These are phyloP conservation scores for Cryptococcus sp. DNA, from an alignment of 1,284 basidiomycete species.

Conservation along the genomic window DNA sequence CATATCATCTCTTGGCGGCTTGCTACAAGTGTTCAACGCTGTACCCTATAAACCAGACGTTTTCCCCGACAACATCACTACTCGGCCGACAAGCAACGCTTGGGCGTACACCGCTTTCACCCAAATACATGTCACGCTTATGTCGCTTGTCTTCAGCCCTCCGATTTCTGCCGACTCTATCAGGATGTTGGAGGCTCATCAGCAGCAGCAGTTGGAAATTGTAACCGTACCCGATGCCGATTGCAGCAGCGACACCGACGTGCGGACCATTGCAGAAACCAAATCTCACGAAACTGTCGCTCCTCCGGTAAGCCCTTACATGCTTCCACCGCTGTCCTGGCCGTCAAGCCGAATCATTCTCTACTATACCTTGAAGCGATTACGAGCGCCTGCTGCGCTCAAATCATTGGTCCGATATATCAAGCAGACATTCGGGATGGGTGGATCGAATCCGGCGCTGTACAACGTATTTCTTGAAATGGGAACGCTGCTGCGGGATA, in stretches of 20 bases:
- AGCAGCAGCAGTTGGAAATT: constrained; percentile 10
- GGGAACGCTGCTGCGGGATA: constrained; percentile 16
- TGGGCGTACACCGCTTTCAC: constrained; percentile 51
- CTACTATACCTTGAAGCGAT: constrained; percentile 32
- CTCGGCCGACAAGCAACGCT: constrained; percentile 3
- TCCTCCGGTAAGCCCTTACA: constrained; percentile 22
- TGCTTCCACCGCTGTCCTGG: constrained; percentile 39
- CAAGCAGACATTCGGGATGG: constrained; percentile 25
- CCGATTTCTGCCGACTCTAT: constrained; percentile 38
- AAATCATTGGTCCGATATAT: constrained; percentile 37
- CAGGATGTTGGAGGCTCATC: constrained; percentile 15
- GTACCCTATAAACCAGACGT: constrained; percentile 41
- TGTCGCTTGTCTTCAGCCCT: constrained; percentile 48
- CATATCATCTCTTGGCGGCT: constrained; percentile 33
- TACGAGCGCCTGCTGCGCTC: constrained; percentile 29
- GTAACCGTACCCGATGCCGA: not conserved
- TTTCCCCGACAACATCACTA: constrained; percentile 34
- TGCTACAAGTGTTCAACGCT: constrained; percentile 37
- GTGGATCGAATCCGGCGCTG: constrained; percentile 11
- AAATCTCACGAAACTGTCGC: not conserved
- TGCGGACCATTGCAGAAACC: not conserved
- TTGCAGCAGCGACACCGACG: not conserved
- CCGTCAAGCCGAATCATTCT: constrained; percentile 39
- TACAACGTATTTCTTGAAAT: constrained; percentile 25
- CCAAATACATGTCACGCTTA: constrained; percentile 49